Conservation (phyloP, 2,329 filamentous ascomycete species). For the Claviceps humidiphila region DNA sequence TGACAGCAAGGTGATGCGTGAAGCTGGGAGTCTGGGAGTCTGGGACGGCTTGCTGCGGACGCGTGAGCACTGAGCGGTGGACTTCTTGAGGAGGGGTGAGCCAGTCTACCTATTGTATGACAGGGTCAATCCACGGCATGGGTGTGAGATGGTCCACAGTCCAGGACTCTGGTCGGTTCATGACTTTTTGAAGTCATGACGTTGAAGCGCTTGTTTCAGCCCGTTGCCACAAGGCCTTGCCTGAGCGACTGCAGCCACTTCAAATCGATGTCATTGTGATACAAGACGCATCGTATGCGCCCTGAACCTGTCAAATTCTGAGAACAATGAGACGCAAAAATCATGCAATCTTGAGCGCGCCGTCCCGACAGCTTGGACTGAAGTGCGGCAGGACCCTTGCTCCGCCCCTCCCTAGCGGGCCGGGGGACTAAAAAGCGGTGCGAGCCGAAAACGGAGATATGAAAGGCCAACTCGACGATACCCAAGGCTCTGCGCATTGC, state of each 20-base stretch:
- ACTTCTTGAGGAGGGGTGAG: slow-evolving; percentile 3
- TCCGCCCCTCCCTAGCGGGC: slow-evolving; percentile 10
- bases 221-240: background rate
- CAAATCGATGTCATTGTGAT: background rate
- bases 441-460: slow-evolving; percentile 21
- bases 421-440: slow-evolving; percentile 19
- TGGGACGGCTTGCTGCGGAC: slow-evolving; percentile 3
- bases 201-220: background rate
- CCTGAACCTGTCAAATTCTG: background rate
- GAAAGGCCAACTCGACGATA: background rate
- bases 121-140: slow-evolving; percentile 1
- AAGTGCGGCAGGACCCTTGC: slow-evolving; percentile 13
- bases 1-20: slow-evolving; percentile 5
- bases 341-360: background rate
- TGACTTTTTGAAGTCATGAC: background rate
- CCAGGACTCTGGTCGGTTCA: background rate
- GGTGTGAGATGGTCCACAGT: background rate
- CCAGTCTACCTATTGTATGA: background rate
- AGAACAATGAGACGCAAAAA: background rate
- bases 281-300: background rate
- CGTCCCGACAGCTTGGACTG: slow-evolving; percentile 9
- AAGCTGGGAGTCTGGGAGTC: background rate
- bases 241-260: background rate
- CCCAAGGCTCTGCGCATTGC: background rate
- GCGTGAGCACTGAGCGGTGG: slow-evolving; percentile 6